phyloP scores from a whole-genome alignment of 441 rosid genomes.

The Biscutella auriculata region DNA sequence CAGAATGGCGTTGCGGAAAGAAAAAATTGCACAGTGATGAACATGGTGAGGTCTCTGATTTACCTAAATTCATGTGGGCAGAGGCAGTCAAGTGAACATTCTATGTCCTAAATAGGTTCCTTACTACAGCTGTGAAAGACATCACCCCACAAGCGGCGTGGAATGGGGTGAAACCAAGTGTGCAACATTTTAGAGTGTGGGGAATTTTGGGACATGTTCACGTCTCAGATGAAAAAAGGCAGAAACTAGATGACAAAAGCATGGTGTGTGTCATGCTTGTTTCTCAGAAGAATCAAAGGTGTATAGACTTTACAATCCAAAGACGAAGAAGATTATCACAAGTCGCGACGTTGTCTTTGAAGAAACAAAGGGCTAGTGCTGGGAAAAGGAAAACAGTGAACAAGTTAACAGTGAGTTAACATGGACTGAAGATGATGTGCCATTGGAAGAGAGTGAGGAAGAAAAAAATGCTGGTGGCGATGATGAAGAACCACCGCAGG shows the following conservation, averaged over 20 bases:
- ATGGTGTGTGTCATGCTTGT: not conserved
- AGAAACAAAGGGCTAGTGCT: not conserved
- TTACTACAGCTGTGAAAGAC: not conserved
- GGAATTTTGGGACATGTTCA: not conserved
- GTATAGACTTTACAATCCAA: not conserved
- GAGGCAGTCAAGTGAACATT: not conserved
- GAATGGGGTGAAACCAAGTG: not conserved
- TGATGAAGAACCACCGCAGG: too few species aligned
- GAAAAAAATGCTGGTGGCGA: not conserved
- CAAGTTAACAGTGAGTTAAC: not conserved
- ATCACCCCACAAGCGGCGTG: not conserved
- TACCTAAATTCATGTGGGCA: not conserved
- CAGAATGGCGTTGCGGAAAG: not conserved
- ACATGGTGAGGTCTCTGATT: too few species aligned
- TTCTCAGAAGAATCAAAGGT: not conserved
- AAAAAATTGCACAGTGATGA: not conserved
- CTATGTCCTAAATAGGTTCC: not conserved
- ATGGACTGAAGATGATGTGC: not conserved
- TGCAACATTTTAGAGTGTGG: not conserved
- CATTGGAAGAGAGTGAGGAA: not conserved
- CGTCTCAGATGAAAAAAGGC: not conserved
- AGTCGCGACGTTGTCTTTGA: not conserved
- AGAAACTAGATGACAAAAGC: not conserved
- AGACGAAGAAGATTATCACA: not conserved
- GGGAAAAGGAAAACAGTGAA: not conserved